These are phyloP conservation scores for Nemania sp. DNA, from an alignment of 2,329 filamentous ascomycete species.

Conservation along the genomic window DNA sequence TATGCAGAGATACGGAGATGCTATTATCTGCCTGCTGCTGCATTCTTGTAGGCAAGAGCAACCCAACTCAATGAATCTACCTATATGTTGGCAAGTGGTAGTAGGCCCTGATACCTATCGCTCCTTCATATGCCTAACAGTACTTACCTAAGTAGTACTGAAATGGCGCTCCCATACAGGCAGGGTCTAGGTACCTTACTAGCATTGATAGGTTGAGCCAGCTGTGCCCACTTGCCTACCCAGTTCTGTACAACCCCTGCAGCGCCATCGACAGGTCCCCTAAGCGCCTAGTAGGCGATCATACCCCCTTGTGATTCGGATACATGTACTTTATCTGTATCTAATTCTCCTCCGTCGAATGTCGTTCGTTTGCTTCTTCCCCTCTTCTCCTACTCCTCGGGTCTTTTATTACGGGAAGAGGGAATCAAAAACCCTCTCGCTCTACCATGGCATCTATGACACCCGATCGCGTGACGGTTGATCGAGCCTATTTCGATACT, in stretches of 20 bases:
- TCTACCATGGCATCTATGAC: slow-evolving; percentile 32
- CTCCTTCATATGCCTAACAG: neutral
- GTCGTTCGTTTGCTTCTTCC: neutral
- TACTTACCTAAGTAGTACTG: too few relatives aligned
- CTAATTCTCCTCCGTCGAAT: slow-evolving; percentile 10
- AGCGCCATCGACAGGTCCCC: too few relatives aligned
- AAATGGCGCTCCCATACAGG: too few relatives aligned
- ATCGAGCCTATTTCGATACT: slow-evolving; percentile 63
- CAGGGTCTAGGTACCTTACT: too few relatives aligned
- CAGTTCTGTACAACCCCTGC: neutral
- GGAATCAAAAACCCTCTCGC: neutral
- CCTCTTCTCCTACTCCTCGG: neutral
- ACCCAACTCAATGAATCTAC: neutral
- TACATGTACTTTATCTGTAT: neutral
- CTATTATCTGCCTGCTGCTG: neutral
- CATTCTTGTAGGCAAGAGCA: slow-evolving; percentile 5
- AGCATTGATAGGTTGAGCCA: neutral
- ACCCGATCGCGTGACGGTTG: slow-evolving; percentile 55
- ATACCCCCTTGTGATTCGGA: slow-evolving; percentile 8
- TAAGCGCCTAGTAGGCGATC: slow-evolving; percentile 10
- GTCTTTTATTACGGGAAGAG: too few relatives aligned
- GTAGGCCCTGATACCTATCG: slow-evolving; percentile 1
- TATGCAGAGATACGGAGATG: too few relatives aligned
- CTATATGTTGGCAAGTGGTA: neutral
- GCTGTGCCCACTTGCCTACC: neutral